Evolutionary conservation across 106 monocot genomes (phyloP), one percentile per base, ranked within the genome.

Genomic region (Hemerocallis citrina): DNA sequence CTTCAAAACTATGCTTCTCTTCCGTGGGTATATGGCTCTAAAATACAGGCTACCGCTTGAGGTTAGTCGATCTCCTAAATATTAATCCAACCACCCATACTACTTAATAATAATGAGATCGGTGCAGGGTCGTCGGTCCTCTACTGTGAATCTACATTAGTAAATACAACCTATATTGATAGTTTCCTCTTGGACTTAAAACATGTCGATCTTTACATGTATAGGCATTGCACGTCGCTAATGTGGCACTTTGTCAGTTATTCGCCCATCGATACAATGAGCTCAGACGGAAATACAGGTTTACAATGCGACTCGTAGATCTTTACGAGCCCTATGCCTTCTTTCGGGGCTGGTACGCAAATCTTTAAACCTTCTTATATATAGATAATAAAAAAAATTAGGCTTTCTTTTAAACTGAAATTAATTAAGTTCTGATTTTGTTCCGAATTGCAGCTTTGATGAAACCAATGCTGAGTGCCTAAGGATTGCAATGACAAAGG

Each of bases 21-120:
- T 89, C 52, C 66, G 50, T 11, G 21, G 29, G 9, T 89, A 79
- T 68, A 79, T 89, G 89, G 31, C 52, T 17, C 45, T 89, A 7
- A 52, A 70, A 29, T 89, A 85, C 66, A 70, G 72, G 63, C n/a
- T 89, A 6, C 89, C 89, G 25, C 24, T 89, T 11, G 69, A 89
- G 81, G 78, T 89, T 3, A 46, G 40, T 30, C n/a, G n/a, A n/a
- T n/a, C n/a, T n/a, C n/a, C n/a, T n/a, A n/a, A n/a, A n/a, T n/a
- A n/a, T n/a, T n/a, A n/a, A n/a, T n/a, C n/a, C n/a, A n/a, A n/a
- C n/a, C n/a, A n/a, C n/a, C n/a, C n/a, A n/a, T n/a, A n/a, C n/a
- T n/a, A n/a, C n/a, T n/a, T n/a, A n/a, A n/a, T n/a, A n/a, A n/a
- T n/a, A n/a, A n/a, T n/a, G n/a, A n/a, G n/a, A n/a, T n/a, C n/a